phyloP scores from a whole-genome alignment of 108 stramenopile species.

The Skeletonema costatum region DNA sequence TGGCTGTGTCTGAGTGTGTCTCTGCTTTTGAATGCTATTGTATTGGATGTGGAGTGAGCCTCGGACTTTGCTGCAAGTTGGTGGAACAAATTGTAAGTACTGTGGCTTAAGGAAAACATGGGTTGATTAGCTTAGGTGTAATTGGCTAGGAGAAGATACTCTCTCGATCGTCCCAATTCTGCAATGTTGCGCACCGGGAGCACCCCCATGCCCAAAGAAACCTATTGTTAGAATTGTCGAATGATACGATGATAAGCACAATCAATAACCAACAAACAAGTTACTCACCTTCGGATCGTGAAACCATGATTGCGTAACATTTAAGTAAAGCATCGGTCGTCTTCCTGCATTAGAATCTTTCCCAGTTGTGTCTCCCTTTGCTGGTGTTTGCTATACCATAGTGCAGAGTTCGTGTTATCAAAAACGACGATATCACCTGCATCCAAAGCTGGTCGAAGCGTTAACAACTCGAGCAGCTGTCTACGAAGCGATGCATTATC shows the following conservation, averaged over 20 bases:
- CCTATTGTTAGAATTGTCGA: background rate
- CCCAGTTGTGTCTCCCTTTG: conserved; percentile 14
- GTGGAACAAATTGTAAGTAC: conserved; percentile 2
- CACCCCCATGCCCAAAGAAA: too few relatives aligned
- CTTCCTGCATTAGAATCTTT: conserved; percentile 35
- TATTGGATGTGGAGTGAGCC: conserved; percentile 67
- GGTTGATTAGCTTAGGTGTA: background rate
- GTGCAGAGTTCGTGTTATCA: conserved; percentile 83
- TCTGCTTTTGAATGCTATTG: conserved; percentile 46
- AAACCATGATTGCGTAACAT: conserved; percentile 82
- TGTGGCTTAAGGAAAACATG: background rate
- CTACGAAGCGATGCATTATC: conserved; percentile 13
- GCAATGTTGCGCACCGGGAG: too few relatives aligned
- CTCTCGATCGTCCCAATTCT: conserved; percentile 46
- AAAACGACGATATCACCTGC: conserved; percentile 86
- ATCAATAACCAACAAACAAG: background rate
- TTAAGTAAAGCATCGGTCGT: conserved; percentile 81
- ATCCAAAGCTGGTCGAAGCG: conserved; percentile 73
- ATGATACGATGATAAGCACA: background rate
- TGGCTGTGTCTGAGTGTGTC: conserved; percentile 74
- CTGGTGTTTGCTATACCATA: conserved; percentile 86
- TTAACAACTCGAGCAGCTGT: conserved; percentile 40
- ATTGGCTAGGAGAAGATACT: conserved; percentile 30
- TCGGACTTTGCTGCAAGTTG: conserved; percentile 5
- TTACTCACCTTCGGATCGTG: conserved; percentile 74